A percentile compares a stretch with the other conserved stretches of the same genome.
phyloP scores from a whole-genome alignment of 75 land plant genomes.

The Ceratopteris richardii region DNA sequence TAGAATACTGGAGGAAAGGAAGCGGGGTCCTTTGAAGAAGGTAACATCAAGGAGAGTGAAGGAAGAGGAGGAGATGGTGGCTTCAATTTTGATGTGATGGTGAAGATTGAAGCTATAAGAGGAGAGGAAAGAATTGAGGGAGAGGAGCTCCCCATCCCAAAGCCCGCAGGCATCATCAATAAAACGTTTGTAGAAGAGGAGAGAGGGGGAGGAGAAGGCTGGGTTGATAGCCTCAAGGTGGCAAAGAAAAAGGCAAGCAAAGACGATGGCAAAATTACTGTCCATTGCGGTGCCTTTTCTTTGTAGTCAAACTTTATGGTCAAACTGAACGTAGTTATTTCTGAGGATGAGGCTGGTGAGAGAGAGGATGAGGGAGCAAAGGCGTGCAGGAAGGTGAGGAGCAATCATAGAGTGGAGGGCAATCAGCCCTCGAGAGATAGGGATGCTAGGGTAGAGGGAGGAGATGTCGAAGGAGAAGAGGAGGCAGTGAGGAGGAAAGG shows the following conservation, averaged over 20 bases:
- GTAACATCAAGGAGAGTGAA: background rate
- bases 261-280: conserved; percentile 11
- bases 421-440: background rate
- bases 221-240: background rate
- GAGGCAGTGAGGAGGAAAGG: background rate
- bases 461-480: conserved; percentile 13
- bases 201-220: background rate
- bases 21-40: conserved; percentile 2
- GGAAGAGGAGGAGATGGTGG: background rate
- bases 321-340: background rate
- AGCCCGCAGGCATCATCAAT: conserved; percentile 9
- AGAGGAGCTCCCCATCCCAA: conserved; percentile 11
- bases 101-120: background rate
- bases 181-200: background rate
- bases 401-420: background rate
- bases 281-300: conserved; percentile 13
- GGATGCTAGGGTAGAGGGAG: conserved; percentile 8
- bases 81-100: background rate
- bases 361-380: background rate
- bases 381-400: background rate
- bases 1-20: background rate
- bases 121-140: background rate
- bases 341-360: background rate
- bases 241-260: conserved; percentile 8
- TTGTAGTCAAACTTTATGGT: background rate